These are phyloP conservation scores for Fusarium sp. DNA, from an alignment of 2,329 filamentous ascomycete species.

Conservation along the genomic window DNA sequence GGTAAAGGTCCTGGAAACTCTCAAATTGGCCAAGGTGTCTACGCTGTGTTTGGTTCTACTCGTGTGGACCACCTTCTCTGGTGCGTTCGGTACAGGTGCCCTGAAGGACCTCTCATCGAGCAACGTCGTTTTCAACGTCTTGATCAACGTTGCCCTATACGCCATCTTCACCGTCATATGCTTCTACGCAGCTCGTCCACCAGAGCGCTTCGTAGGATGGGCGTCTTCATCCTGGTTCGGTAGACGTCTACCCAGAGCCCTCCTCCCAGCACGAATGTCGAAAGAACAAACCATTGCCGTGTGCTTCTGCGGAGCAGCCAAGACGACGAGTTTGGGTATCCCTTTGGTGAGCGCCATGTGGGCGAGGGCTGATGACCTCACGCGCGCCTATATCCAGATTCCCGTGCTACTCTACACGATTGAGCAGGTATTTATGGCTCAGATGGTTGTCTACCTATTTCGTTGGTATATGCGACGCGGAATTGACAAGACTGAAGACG, in stretches of 20 bases:
- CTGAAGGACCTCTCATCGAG: conserved; percentile 68
- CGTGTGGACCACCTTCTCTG: conserved; percentile 75
- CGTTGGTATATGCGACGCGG: conserved; percentile 55
- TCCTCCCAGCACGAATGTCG: conserved; percentile 65
- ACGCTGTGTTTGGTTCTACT: conserved; percentile 61
- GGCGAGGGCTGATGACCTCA: conserved; percentile 63
- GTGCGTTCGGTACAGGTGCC: conserved; percentile 72
- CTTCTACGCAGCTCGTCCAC: conserved; percentile 62
- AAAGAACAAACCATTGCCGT: conserved; percentile 75
- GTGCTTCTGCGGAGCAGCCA: conserved; percentile 80
- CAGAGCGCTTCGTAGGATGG: conserved; percentile 42
- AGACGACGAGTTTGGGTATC: conserved; percentile 78
- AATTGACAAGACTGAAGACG: conserved; percentile 41
- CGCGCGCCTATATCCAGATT: conserved; percentile 70
- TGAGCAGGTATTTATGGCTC: conserved; percentile 65
- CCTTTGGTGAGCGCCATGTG: conserved; percentile 78
- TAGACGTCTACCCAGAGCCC: conserved; percentile 49
- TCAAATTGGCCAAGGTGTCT: conserved; percentile 65
- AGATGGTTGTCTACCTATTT: conserved; percentile 61
- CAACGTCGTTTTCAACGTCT: conserved; percentile 74
- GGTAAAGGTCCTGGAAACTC: conserved; percentile 63
- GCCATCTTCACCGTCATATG: conserved; percentile 73
- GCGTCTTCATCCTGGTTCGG: conserved; percentile 48
- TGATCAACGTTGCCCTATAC: conserved; percentile 75
- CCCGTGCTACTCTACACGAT: conserved; percentile 73